Evolutionary conservation across 2,329 filamentous ascomycete genomes (phyloP).

Genomic region (Biscogniauxia sp.): DNA sequence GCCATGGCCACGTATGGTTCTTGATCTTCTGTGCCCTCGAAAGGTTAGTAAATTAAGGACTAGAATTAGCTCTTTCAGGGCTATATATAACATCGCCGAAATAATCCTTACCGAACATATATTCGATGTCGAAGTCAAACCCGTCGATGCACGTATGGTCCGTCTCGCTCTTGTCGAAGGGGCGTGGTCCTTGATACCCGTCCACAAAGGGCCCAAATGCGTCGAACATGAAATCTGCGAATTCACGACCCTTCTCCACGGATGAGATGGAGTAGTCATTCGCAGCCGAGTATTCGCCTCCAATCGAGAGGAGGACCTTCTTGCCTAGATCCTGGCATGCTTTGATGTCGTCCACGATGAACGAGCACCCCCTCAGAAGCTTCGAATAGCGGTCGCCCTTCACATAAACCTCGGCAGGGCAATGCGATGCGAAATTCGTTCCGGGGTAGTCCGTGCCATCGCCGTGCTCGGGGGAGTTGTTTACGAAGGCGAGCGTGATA

Average conservation of each 20-base stretch:
- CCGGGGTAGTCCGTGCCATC: slow-evolving; percentile 33
- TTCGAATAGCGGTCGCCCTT: slow-evolving; percentile 26
- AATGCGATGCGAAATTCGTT: slow-evolving; percentile 40
- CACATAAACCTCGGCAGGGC: slow-evolving; percentile 31
- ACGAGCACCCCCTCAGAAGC: slow-evolving; percentile 34
- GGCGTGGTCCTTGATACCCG: slow-evolving; percentile 19
- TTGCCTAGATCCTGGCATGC: slow-evolving; percentile 57
- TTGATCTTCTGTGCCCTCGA: slow-evolving; percentile 14
- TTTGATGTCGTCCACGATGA: slow-evolving; percentile 34
- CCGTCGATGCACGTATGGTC: slow-evolving; percentile 19
- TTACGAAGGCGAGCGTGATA: slow-evolving; percentile 40
- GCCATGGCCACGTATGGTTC: slow-evolving; percentile 22
- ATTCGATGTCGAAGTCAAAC: slow-evolving; percentile 29
- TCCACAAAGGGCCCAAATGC: slow-evolving; percentile 36
- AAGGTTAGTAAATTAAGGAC: background rate
- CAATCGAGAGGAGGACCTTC: slow-evolving; percentile 63
- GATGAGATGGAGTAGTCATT: slow-evolving; percentile 36
- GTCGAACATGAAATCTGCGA: slow-evolving; percentile 38
- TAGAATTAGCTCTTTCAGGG: background rate
- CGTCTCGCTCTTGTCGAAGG: slow-evolving; percentile 18
- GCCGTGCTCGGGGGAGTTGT: slow-evolving; percentile 38
- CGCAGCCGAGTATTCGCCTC: slow-evolving; percentile 42
- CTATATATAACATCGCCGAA: background rate
- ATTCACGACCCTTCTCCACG: slow-evolving; percentile 29
- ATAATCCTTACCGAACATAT: slow-evolving; percentile 21